These are phyloP conservation scores for Ceratobasidium sp. DNA, from an alignment of 1,284 basidiomycete species.

Conservation along the genomic window DNA sequence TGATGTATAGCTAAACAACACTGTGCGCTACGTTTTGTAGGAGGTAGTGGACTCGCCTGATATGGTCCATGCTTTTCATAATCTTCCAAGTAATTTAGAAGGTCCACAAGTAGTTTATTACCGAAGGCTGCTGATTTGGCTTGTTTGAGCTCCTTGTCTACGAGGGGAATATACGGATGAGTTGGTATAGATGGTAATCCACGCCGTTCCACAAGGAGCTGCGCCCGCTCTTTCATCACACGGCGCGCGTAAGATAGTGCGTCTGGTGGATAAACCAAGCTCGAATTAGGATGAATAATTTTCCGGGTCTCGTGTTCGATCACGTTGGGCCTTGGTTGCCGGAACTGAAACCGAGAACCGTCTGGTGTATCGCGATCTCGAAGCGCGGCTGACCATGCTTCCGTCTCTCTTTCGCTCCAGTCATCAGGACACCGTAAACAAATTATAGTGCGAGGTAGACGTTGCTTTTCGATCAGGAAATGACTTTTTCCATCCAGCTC, in stretches of 20 bases:
- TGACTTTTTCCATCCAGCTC: background rate
- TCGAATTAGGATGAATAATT: background rate
- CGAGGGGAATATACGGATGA: background rate
- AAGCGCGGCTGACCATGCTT: background rate
- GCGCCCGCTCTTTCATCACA: background rate
- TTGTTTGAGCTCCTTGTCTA: background rate
- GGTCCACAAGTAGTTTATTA: background rate
- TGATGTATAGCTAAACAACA: background rate
- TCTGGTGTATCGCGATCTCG: background rate
- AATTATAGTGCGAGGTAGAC: background rate
- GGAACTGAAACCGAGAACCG: background rate
- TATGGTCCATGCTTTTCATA: constrained; percentile 2
- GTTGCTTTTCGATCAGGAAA: background rate
- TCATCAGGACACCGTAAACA: background rate
- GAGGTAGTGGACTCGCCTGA: background rate
- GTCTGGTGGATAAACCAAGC: background rate
- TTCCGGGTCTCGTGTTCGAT: background rate
- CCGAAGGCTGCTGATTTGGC: background rate
- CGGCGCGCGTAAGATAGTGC: background rate
- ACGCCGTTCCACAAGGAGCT: background rate
- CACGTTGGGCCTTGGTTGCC: background rate
- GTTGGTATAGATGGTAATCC: background rate
- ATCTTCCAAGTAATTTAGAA: constrained; percentile 1
- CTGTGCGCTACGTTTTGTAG: too few species aligned
- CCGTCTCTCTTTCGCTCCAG: background rate